Evolutionary conservation across 2,329 filamentous ascomycete species (phyloP).

Genomic region (Aspergillus spinulosporus): DNA sequence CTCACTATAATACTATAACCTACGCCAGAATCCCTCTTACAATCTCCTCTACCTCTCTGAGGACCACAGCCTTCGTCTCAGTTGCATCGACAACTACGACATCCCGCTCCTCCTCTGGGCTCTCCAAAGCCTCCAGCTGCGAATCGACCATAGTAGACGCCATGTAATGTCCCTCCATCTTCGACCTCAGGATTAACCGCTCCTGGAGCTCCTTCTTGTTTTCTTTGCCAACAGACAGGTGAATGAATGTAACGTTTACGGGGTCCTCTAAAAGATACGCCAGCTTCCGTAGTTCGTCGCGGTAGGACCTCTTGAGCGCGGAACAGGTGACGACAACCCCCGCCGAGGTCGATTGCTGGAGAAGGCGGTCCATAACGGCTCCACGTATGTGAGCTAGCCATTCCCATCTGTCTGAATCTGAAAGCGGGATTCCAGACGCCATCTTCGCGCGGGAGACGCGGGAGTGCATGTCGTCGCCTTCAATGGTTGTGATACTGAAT

Average conservation of each 20-base stretch:
- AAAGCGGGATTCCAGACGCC: conserved; percentile 50
- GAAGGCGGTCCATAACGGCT: conserved; percentile 22
- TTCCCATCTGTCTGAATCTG: conserved; percentile 56
- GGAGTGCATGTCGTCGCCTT: conserved; percentile 56
- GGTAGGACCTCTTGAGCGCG: conserved; percentile 55
- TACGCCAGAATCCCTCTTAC: not conserved
- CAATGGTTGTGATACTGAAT: conserved; percentile 38
- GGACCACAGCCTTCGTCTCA: conserved; percentile 2
- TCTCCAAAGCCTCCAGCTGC: conserved; percentile 53
- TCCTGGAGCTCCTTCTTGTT: conserved; percentile 42
- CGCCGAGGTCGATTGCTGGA: conserved; percentile 13
- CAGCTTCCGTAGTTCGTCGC: conserved; percentile 53
- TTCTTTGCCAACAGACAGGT: conserved; percentile 26
- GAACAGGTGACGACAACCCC: conserved; percentile 56
- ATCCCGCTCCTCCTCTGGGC: conserved; percentile 44
- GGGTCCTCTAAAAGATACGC: conserved; percentile 23
- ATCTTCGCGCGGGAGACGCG: conserved; percentile 54
- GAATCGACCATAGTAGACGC: conserved; percentile 55
- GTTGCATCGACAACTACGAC: conserved; percentile 25
- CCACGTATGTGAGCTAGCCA: conserved; percentile 44
- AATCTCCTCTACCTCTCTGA: conserved; percentile 11
- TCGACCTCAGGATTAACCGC: conserved; percentile 44
- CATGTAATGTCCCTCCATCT: conserved; percentile 53
- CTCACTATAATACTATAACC: not conserved
- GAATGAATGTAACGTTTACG: conserved; percentile 41